Evolutionary conservation across 768 basidiomycete species (phyloP).

Genomic region (Phaeotremella skinneri): DNA sequence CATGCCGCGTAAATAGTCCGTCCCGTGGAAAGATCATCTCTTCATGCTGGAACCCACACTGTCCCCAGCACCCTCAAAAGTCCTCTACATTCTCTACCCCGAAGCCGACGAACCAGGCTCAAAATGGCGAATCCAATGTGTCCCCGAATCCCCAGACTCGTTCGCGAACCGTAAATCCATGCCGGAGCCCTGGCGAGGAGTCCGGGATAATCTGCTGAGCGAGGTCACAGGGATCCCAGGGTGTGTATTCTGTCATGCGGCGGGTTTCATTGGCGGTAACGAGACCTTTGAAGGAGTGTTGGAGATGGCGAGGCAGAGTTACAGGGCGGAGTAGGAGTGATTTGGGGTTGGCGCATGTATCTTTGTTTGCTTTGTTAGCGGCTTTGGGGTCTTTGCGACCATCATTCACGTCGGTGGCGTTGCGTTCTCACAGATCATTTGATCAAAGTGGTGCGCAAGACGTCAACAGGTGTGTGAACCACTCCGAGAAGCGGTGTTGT

Average conservation of each 20-base stretch:
- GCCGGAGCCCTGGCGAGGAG: constrained; percentile 89
- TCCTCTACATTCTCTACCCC: constrained; percentile 84
- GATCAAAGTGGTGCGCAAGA: too few relatives aligned
- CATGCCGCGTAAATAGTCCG: constrained; percentile 25
- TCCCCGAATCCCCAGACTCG: constrained; percentile 74
- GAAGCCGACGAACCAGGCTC: constrained; percentile 63
- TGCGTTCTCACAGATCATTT: too few relatives aligned
- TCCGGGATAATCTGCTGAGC: constrained; percentile 79
- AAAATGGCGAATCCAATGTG: constrained; percentile 88
- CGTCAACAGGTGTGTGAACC: too few relatives aligned
- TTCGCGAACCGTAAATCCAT: constrained; percentile 89
- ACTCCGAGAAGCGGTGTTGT: too few relatives aligned
- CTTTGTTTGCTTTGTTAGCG: too few relatives aligned
- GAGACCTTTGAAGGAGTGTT: constrained; percentile 85
- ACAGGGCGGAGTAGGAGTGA: background rate
- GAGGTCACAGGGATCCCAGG: constrained; percentile 71
- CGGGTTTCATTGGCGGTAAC: constrained; percentile 89
- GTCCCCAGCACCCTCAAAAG: constrained; percentile 55
- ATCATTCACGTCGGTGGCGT: too few relatives aligned
- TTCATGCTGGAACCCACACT: constrained; percentile 75
- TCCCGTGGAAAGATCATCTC: constrained; percentile 72
- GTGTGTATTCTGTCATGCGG: constrained; percentile 89
- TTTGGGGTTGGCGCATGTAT: background rate
- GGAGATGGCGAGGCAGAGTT: constrained; percentile 63
- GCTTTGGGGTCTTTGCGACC: too few relatives aligned